Evolutionary conservation across 306 rosid species (phyloP), one percentile per base, ranked within the genome.

Genomic region (Phaseolus lunatus): DNA sequence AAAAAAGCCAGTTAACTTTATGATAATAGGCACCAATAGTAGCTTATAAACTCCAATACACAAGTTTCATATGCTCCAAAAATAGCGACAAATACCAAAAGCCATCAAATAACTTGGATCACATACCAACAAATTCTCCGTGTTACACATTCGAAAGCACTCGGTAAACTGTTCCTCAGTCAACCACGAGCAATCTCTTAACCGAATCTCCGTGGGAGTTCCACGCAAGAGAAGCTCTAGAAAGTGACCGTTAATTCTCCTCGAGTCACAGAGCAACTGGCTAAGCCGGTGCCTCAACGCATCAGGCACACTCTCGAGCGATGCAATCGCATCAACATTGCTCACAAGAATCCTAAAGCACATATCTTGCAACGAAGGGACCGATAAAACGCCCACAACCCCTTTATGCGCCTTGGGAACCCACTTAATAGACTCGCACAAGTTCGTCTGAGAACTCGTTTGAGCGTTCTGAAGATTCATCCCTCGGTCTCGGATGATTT

Each of bases 141-240:
- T 69, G 82, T 87, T 86, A 22, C 89, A 87, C 7, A 3, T 66
- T 76, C 84, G 78, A 57, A 92, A 89, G 70, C 81, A 84, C 47
- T 75, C 48, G 3, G 80, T 58, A 64, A 92, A 89, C 41, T 87
- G 85, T 50, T 92, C 93, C 81, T 88, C 99, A 1, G 93, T 70
- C 70, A 92, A 74, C 98, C 98, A 87, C 8, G 98, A 95, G 80
- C 97, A 92, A 76, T 95, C 96, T 72, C 57, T 50, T 22, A 95
- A 3, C 49, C 96, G 86, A 75, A 95, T 84, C 82, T 89, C 93
- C 0, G 87, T 87, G 5, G 98, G 98, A 18, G 88, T 79, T 23
- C 88, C 96, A 23, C 48, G 65, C 27, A 92, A 70, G 63, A 95
- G 85, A 75, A 92, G 92, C 69, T 85, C 76, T 11, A 95, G 59